Conservation (phyloP, 257 asterid genomes). For the Jacaranda mimosifolia region DNA sequence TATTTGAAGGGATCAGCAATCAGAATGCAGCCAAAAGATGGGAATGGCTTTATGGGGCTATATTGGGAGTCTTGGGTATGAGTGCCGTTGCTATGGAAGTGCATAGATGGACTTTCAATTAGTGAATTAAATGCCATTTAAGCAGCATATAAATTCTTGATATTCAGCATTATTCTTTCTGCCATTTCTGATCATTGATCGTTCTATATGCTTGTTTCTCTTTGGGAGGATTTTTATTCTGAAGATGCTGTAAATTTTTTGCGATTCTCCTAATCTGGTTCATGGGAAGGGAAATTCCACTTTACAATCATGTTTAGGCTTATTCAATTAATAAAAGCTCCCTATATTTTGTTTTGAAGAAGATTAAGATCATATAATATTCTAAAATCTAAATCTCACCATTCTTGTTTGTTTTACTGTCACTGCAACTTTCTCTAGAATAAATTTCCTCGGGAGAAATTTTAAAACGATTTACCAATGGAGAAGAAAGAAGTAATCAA, state of each 20-base stretch:
- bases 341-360: not conserved
- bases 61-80: slow-evolving; percentile 45
- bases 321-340: too few relatives aligned
- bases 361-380: not conserved
- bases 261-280: not conserved
- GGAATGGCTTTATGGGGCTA: slow-evolving; percentile 47
- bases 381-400: not conserved
- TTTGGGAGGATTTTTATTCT: not conserved
- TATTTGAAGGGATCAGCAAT: slow-evolving; percentile 51
- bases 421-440: too few relatives aligned
- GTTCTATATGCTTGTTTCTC: not conserved
- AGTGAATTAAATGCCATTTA: not conserved
- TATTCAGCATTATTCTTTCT: not conserved
- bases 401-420: too few relatives aligned
- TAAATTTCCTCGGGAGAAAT: too few relatives aligned
- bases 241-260: not conserved
- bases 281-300: not conserved
- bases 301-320: not conserved
- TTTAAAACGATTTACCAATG: too few relatives aligned
- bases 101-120: slow-evolving; percentile 22
- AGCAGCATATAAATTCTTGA: not conserved
- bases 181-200: too few relatives aligned
- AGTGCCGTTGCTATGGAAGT: slow-evolving; percentile 42
- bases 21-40: slow-evolving; percentile 35
- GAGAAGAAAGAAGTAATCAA: too few relatives aligned